Evolutionary conservation across 768 basidiomycete genomes (phyloP).

Genomic region (Lactarius vividus): DNA sequence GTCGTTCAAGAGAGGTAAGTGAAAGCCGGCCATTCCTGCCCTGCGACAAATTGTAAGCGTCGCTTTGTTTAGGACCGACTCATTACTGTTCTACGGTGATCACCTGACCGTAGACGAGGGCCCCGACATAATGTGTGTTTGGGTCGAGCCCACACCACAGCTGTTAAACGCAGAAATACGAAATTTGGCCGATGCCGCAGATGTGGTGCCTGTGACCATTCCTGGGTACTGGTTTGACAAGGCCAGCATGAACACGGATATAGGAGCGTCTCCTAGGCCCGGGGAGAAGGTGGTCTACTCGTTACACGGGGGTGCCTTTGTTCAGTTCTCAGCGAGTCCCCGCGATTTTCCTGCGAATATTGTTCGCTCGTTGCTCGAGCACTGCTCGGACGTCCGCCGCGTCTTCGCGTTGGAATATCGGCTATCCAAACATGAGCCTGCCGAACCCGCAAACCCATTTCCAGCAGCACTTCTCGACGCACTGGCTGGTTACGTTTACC

Average conservation of each 20-base stretch:
- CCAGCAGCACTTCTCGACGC: conserved; percentile 74
- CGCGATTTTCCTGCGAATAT: conserved; percentile 41
- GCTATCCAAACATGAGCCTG: conserved; percentile 47
- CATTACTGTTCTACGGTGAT: conserved; percentile 16
- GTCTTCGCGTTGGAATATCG: conserved; percentile 71
- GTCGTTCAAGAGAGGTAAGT: conserved; percentile 9
- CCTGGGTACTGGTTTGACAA: conserved; percentile 26
- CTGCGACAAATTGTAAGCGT: background rate
- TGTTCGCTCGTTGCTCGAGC: conserved; percentile 35
- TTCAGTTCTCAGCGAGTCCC: conserved; percentile 56
- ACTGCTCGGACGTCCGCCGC: conserved; percentile 41
- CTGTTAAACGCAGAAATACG: conserved; percentile 21
- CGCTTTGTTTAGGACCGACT: conserved; percentile 9
- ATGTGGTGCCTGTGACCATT: conserved; percentile 18
- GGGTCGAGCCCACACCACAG: conserved; percentile 27
- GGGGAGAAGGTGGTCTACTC: conserved; percentile 59
- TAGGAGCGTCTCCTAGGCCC: conserved; percentile 39
- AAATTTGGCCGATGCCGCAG: conserved; percentile 12
- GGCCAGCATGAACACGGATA: background rate
- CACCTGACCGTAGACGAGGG: conserved; percentile 18
- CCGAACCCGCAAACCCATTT: conserved; percentile 53
- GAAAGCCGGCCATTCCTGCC: background rate
- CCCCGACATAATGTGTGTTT: conserved; percentile 24
- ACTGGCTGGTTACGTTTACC: conserved; percentile 69
- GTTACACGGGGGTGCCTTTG: conserved; percentile 65